These are phyloP conservation scores for Xylaria sp. DNA, from an alignment of 2,329 filamentous ascomycete species.

Conservation along the genomic window DNA sequence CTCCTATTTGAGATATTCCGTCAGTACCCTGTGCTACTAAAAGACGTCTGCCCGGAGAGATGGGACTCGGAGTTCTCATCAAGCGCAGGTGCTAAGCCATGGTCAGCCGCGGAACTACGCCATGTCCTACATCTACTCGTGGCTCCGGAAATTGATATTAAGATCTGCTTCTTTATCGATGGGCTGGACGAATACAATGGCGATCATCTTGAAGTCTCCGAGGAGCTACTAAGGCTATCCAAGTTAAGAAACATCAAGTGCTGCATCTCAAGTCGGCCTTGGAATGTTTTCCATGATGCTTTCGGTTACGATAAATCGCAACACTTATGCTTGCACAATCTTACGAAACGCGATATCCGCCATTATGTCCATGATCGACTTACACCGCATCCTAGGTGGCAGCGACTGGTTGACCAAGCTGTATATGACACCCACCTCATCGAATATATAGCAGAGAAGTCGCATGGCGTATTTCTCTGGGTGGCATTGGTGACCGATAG, in stretches of 20 bases:
- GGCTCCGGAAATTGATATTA: conserved; percentile 1
- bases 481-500: conserved; percentile 10
- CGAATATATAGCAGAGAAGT: conserved; percentile 13
- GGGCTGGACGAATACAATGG: conserved; percentile 42
- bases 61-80: conserved; percentile 22
- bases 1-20: conserved; percentile 29
- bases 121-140: conserved; percentile 2
- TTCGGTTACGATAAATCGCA: conserved; percentile 29
- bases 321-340: conserved; percentile 34
- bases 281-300: conserved; percentile 38
- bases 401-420: background rate
- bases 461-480: conserved; percentile 25
- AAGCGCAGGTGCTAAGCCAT: conserved; percentile 10
- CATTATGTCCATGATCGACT: conserved; percentile 28
- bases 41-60: conserved; percentile 15
- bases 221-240: conserved; percentile 14
- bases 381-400: conserved; percentile 27
- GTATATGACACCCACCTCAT: conserved; percentile 11
- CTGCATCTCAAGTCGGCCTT: conserved; percentile 39
- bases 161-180: conserved; percentile 44
- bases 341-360: conserved; percentile 35
- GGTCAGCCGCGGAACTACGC: conserved; percentile 13
- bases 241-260: conserved; percentile 33
- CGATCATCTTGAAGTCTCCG: conserved; percentile 33
- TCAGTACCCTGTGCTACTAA: conserved; percentile 21